A percentile compares a stretch with the other conserved stretches of the same genome.
Conservation (phyloP, 805 yeast species). For the Kregervanrija delftensis region DNA sequence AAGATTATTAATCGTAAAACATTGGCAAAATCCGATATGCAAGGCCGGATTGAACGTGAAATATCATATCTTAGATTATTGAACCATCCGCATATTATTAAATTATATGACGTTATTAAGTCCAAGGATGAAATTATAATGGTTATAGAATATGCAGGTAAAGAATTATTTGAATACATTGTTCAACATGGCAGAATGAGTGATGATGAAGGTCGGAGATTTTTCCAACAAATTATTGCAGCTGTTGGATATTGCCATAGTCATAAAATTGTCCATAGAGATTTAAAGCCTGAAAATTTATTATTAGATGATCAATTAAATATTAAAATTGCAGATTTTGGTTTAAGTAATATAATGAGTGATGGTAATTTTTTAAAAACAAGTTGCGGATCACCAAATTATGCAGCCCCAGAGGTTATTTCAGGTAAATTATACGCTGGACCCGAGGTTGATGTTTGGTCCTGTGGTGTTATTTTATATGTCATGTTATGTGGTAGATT, state of each 20-base stretch:
- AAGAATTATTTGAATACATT: constrained; percentile 90
- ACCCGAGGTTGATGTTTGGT: constrained; percentile 98
- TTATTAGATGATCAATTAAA: constrained; percentile 82
- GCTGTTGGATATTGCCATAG: constrained; percentile 96
- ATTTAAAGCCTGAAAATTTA: constrained; percentile 91
- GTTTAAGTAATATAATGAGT: constrained; percentile 91
- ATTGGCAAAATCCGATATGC: constrained; percentile 92
- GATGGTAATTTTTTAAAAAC: constrained; percentile 95
- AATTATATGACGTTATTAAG: constrained; percentile 90
- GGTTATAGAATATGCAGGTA: constrained; percentile 97
- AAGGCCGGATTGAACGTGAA: constrained; percentile 92
- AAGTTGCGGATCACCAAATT: constrained; percentile 93
- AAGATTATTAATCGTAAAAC: constrained; percentile 91
- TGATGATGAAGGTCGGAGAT: constrained; percentile 85
- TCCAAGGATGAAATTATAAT: constrained; percentile 92
- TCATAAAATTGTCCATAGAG: constrained; percentile 94
- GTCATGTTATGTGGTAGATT: constrained; percentile 94
- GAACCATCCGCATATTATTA: constrained; percentile 94
- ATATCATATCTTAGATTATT: constrained; percentile 80
- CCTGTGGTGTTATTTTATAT: constrained; percentile 89
- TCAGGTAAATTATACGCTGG: constrained; percentile 94
- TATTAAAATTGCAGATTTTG: constrained; percentile 95
- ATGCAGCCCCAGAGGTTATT: constrained; percentile 97
- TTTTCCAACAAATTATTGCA: constrained; percentile 92
- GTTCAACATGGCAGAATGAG: constrained; percentile 91